Evolutionary conservation across 2,329 filamentous ascomycete genomes (phyloP), one percentile per base, ranked within the genome.

Genomic region (Stemphylium lycopersici): DNA sequence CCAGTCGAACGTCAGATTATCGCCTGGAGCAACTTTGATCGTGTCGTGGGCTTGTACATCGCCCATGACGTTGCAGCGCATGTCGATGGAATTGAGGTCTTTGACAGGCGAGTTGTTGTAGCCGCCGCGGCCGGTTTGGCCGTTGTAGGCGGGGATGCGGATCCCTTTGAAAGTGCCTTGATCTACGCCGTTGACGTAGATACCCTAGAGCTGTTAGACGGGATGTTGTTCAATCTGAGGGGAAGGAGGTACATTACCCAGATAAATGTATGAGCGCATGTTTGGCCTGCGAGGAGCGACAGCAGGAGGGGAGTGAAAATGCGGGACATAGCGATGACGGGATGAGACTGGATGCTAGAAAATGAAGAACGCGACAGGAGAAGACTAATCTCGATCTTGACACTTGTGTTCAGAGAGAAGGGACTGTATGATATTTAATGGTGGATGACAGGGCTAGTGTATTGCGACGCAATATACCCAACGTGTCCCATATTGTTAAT

Each of bases 51-150:
- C 68, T 38, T 70, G 71, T 8, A 70, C 69, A 48, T 77, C 75
- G 24, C 75, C 75, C 38, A 76, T 59, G 13, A 77, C 71, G 59
- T 77, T 78, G 70, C 75, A 77, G 22, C 70, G 67, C 48, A 76
- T 55, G 60, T 78, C 75, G 38, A 75, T 73, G 13, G 72, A 74
- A 40, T 61, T 56, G 37, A 78, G 58, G 52, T 77, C 71, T 48
- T 76, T 76, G 24, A 77, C 75, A 5, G 76, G 76, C 6, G 73
- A 75, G 58, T 77, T 76, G 38, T 72, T 67, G 61, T 76, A 78
- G 11, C 76, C 76, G 15, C 68, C 67, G 15, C 54, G 56, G 1
- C 71, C 68, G 10, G 70, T 70, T 6, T 69, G 69, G 5, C 68
- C 72, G 40, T 77, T 78, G 67, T 69, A 72, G 4, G 67, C 63